Conservation (phyloP, 2,329 filamentous ascomycete genomes). For the Cytospora schulzeri region DNA sequence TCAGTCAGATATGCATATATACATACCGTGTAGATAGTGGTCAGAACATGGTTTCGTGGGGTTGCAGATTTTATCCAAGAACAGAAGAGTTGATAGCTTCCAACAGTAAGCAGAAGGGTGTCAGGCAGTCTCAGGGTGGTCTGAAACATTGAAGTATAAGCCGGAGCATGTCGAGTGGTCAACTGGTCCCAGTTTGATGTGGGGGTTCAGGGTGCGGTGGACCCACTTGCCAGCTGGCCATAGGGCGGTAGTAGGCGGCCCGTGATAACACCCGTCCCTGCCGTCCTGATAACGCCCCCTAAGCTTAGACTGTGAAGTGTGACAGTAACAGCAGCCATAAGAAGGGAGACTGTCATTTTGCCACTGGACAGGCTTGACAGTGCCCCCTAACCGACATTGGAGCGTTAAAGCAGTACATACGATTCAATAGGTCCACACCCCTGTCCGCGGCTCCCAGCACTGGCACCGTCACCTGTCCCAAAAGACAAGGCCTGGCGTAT, state of each 20-base stretch:
- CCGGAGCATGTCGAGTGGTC: not conserved
- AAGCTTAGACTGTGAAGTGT: not conserved
- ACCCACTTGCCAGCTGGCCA: slow-evolving; percentile 5
- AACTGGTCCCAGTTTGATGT: not conserved
- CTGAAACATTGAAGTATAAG: not conserved
- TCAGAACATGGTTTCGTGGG: slow-evolving; percentile 1
- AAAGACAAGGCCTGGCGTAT: not conserved
- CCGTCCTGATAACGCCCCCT: slow-evolving; percentile 3
- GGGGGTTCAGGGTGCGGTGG: not conserved
- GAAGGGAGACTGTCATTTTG: no score
- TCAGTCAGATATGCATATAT: not conserved
- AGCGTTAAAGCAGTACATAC: no score
- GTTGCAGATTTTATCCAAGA: not conserved
- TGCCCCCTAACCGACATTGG: no score
- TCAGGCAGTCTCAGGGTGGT: no score
- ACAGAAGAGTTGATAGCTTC: not conserved
- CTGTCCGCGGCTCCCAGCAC: not conserved
- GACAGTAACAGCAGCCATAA: not conserved
- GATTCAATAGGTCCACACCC: not conserved
- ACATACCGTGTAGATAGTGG: not conserved
- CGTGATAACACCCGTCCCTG: slow-evolving; percentile 8
- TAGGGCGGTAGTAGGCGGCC: not conserved
- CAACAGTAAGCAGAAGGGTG: no score
- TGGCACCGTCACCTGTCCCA: not conserved
- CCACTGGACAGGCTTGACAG: no score